Conservation (phyloP, 2,329 filamentous ascomycete genomes). For the Colletotrichum cereale region DNA sequence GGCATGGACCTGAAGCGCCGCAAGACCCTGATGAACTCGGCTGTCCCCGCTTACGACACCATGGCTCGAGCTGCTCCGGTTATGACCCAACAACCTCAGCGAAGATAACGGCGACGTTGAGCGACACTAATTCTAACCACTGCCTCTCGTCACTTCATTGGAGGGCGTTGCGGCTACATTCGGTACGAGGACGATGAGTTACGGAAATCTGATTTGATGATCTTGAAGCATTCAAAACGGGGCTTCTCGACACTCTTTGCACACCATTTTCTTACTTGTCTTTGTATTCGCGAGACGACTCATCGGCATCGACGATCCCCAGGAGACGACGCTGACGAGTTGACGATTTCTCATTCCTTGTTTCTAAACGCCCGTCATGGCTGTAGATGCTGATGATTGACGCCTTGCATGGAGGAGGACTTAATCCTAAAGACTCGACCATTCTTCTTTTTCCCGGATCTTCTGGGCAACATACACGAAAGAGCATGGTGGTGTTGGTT, state of each 20-base stretch:
- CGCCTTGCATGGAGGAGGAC: slow-evolving; percentile 54
- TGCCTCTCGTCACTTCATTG: slow-evolving; percentile 28
- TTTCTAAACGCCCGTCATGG: slow-evolving; percentile 50
- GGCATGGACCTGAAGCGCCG: slow-evolving; percentile 80
- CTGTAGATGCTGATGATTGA: slow-evolving; percentile 61
- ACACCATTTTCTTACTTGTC: slow-evolving; percentile 40
- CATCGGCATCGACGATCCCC: slow-evolving; percentile 45
- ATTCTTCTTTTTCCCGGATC: slow-evolving; percentile 37
- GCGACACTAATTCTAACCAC: slow-evolving; percentile 1
- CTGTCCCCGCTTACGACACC: slow-evolving; percentile 64
- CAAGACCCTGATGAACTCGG: slow-evolving; percentile 78
- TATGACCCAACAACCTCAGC: slow-evolving; percentile 54
- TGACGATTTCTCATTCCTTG: slow-evolving; percentile 53
- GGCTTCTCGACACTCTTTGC: slow-evolving; percentile 38
- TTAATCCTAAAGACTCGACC: slow-evolving; percentile 42
- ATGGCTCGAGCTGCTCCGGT: slow-evolving; percentile 62
- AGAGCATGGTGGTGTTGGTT: slow-evolving; percentile 23
- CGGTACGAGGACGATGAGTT: slow-evolving; percentile 33
- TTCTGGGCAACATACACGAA: slow-evolving; percentile 36
- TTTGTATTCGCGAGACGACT: slow-evolving; percentile 48
- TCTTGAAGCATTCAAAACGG: slow-evolving; percentile 16
- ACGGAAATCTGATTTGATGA: slow-evolving; percentile 28
- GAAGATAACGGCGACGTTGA: slow-evolving; percentile 49
- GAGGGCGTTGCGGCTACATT: slow-evolving; percentile 33
- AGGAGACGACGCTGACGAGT: slow-evolving; percentile 52